phyloP scores from a whole-genome alignment of 1,284 basidiomycete species.

The Naganishia cerealis region DNA sequence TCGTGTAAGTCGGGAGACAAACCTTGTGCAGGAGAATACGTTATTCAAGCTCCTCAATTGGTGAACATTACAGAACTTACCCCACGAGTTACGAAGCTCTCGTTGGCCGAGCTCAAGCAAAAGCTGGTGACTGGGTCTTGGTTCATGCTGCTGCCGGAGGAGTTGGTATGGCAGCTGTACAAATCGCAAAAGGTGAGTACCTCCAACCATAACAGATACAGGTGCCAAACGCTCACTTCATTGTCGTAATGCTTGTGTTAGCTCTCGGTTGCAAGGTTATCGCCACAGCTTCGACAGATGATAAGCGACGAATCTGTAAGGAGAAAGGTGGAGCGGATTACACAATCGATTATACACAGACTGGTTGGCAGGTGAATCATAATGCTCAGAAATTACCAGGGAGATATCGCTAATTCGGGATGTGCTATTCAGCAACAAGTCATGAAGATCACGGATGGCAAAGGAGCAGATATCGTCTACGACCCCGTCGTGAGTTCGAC shows the following conservation, averaged over 20 bases:
- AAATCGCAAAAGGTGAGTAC: conserved; percentile 69
- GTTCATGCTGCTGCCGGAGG: conserved; percentile 82
- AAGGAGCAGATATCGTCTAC: conserved; percentile 82
- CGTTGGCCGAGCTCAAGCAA: conserved; percentile 75
- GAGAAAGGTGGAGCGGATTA: conserved; percentile 53
- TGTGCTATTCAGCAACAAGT: conserved; percentile 54
- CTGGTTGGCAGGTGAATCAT: conserved; percentile 51
- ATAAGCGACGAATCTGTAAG: conserved; percentile 54
- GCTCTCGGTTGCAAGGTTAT: conserved; percentile 56
- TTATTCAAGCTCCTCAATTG: background rate
- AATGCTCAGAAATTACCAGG: conserved; percentile 51
- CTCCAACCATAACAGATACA: background rate
- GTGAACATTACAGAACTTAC: conserved; percentile 62
- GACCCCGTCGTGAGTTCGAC: conserved; percentile 72
- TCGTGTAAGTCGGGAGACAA: conserved; percentile 16
- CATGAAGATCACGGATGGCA: conserved; percentile 69
- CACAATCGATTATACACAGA: conserved; percentile 53
- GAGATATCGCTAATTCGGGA: background rate
- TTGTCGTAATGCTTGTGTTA: background rate
- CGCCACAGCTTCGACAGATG: conserved; percentile 53
- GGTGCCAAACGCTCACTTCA: background rate
- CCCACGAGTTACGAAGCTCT: conserved; percentile 86
- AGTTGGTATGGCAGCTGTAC: conserved; percentile 86
- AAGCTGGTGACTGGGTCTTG: conserved; percentile 83
- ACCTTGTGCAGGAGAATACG: background rate